A percentile compares a stretch with the other conserved stretches of the same genome.
Evolutionary conservation across 306 rosid species (phyloP).

Genomic region (Dalbergia oliveri): DNA sequence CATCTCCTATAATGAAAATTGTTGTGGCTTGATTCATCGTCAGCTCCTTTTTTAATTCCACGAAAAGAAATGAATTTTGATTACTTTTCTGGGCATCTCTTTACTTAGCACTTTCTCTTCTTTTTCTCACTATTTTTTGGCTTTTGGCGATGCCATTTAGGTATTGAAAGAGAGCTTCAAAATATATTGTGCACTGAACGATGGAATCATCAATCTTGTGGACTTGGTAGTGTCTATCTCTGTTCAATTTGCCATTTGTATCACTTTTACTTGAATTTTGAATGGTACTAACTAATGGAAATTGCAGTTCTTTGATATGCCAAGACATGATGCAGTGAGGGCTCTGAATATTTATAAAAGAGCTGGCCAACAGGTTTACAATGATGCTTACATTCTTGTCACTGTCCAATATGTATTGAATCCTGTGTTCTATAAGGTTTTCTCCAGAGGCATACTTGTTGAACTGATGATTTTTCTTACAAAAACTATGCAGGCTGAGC

Average conservation of each 20-base stretch:
- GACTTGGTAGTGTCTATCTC: slow-evolving; percentile 75
- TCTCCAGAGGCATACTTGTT: background rate
- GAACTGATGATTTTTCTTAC: slow-evolving; percentile 34
- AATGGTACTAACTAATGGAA: slow-evolving; percentile 30
- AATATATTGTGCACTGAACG: slow-evolving; percentile 93
- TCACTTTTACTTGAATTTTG: background rate
- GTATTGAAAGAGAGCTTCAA: slow-evolving; percentile 98
- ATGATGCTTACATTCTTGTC: background rate
- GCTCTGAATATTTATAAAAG: slow-evolving; percentile 88
- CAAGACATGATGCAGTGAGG: slow-evolving; percentile 92
- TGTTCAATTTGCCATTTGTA: slow-evolving; percentile 15
- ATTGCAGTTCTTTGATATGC: slow-evolving; percentile 91
- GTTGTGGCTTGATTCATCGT: background rate
- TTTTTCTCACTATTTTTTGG: slow-evolving; percentile 6
- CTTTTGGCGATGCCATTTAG: slow-evolving; percentile 54
- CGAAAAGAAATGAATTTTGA: background rate
- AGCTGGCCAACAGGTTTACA: slow-evolving; percentile 91
- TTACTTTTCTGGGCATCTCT: background rate
- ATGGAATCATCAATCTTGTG: slow-evolving; percentile 96
- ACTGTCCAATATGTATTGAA: background rate
- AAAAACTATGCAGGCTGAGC: slow-evolving; percentile 68
- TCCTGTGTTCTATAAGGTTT: slow-evolving; percentile 19
- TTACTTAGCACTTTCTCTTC: background rate
- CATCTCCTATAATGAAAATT: slow-evolving; percentile 1
- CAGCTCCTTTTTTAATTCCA: background rate